Percentiles rank a stretch among this genome's conserved stretches.
phyloP scores from a whole-genome alignment of 2,329 filamentous ascomycete species.

The Leptographium radiaticola region DNA sequence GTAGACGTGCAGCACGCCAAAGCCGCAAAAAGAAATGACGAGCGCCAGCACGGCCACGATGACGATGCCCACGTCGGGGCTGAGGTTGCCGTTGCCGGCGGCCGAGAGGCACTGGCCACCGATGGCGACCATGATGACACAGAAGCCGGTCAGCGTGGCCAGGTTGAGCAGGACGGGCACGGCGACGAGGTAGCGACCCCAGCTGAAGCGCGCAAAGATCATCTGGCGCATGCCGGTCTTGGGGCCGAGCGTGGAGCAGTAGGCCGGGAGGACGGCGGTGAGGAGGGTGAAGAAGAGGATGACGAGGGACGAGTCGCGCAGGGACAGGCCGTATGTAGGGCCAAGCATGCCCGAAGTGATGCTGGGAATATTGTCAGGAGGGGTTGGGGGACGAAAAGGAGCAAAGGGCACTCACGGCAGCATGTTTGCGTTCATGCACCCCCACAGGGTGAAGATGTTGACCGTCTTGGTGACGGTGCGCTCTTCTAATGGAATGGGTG shows the following conservation, averaged over 20 bases:
- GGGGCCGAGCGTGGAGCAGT: slow-evolving; percentile 43
- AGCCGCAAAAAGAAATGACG: slow-evolving; percentile 12
- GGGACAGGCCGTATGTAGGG: slow-evolving; percentile 36
- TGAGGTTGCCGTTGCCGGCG: slow-evolving; percentile 33
- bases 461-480: slow-evolving; percentile 26
- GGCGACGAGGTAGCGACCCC: slow-evolving; percentile 45
- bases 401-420: slow-evolving; percentile 21
- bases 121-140: slow-evolving; percentile 46
- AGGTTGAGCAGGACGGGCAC: slow-evolving; percentile 50
- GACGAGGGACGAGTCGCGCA: slow-evolving; percentile 43
- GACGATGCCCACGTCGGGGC: slow-evolving; percentile 44
- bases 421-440: slow-evolving; percentile 34
- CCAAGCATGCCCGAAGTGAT: slow-evolving; percentile 53
- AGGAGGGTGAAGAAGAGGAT: slow-evolving; percentile 52
- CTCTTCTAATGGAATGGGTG: slow-evolving; percentile 28
- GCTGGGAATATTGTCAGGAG: background rate
- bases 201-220: slow-evolving; percentile 50
- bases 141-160: slow-evolving; percentile 50
- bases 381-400: background rate
- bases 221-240: slow-evolving; percentile 54
- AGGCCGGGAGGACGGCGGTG: slow-evolving; percentile 39
- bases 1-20: slow-evolving; percentile 11
- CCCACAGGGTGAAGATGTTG: slow-evolving; percentile 36
- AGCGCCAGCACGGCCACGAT: slow-evolving; percentile 24
- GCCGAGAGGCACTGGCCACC: slow-evolving; percentile 46